Evolutionary conservation across 2,329 filamentous ascomycete species (phyloP).

Genomic region (Hysterium pulicare): DNA sequence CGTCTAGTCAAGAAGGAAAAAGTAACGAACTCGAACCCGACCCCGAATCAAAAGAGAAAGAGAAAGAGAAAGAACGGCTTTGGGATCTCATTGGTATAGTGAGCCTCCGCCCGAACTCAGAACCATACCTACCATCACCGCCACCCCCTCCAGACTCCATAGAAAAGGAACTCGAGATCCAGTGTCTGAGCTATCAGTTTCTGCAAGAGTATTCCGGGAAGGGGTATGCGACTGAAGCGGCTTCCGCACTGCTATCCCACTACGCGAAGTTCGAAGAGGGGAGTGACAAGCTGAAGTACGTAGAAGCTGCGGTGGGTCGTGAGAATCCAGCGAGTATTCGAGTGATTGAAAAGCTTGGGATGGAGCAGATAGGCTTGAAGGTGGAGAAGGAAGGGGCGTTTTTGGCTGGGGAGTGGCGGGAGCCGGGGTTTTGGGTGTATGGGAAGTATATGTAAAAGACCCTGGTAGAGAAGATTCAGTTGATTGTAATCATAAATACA

Average conservation of each 20-base stretch:
- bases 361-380: slow-evolving; percentile 21
- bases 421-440: slow-evolving; percentile 19
- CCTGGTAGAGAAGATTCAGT: no score
- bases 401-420: slow-evolving; percentile 23
- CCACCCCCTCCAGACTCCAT: neutral
- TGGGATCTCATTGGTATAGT: slow-evolving; percentile 9
- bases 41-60: slow-evolving; percentile 5
- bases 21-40: no score
- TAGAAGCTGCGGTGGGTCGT: slow-evolving; percentile 21
- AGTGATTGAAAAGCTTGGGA: slow-evolving; percentile 25
- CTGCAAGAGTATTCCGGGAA: slow-evolving; percentile 18
- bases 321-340: slow-evolving; percentile 18
- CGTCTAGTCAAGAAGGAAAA: no score
- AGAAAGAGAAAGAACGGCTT: no score
- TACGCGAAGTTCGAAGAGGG: slow-evolving; percentile 7
- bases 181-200: slow-evolving; percentile 25
- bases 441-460: slow-evolving; percentile 15
- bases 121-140: slow-evolving; percentile 6
- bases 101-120: slow-evolving; percentile 13
- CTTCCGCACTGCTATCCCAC: slow-evolving; percentile 12
- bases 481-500: no score
- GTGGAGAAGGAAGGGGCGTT: slow-evolving; percentile 16
- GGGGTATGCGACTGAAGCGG: slow-evolving; percentile 29
- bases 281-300: slow-evolving; percentile 13
- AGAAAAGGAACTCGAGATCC: no score